Base-by-base conservation (phyloP, 1,284 basidiomycete species). In the Xerocomus amazonicus region DNA sequence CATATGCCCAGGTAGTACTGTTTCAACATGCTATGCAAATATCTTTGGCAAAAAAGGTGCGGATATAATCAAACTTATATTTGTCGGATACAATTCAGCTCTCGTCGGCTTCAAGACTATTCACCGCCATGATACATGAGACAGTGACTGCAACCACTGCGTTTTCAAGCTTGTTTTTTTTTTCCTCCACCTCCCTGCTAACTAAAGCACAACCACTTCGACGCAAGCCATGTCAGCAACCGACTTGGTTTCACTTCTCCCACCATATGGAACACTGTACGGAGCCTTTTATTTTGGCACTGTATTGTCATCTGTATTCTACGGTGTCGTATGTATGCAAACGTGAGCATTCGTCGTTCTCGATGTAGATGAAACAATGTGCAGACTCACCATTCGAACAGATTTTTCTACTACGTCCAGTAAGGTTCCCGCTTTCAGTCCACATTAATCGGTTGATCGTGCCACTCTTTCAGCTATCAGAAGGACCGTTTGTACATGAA, bases 301-400 rank as follows among this genome's bases (percentile, higher is more conserved):
- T 13, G 1, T 59, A 9, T 2, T 59, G n/a, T 32, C 34, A 0
- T 45, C 50, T 1, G 38, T 33, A 3, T 40, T 57, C 39, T 57
- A 57, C 6, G 55, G 54, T 2, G 9, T 54, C 9, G n/a, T 37
- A 10, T 57, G 57, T 28, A 54, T 57, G 54, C 56, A 57, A 43
- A 57, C 41, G 56, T 59, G 42, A 38, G 56, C 46, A 4, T 12
- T 32, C 2, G 8, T 28, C 2, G n/a, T 9, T 13, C 8, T n/a
- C n/a, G n/a, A n/a, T n/a, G n/a, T n/a, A n/a, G n/a, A 31, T 4
- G n/a, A 3, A 12, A 13, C 9, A 10, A 6, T 3, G 1, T 3
- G 5, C 10, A 8, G 3, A 6, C 13, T n/a, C 16, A 28, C 6
- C 5, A 4, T 4, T 10, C 5, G 33, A 6, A 23, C 19, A 23